Evolutionary conservation across 2,329 filamentous ascomycete genomes (phyloP).

Genomic region (Diatrype stigma): DNA sequence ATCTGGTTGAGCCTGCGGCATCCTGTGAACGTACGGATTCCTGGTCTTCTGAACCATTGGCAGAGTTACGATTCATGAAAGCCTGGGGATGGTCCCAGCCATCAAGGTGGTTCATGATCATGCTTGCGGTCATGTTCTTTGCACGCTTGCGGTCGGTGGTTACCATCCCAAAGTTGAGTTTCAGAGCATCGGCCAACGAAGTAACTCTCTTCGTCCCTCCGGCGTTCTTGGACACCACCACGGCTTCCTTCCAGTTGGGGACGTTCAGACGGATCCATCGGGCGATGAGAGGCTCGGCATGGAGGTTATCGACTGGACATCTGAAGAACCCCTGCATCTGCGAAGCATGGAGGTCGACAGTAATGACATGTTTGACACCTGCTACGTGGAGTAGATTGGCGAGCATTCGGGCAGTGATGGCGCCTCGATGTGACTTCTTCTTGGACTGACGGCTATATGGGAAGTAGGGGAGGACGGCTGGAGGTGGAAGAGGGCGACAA

Average conservation of each 20-base stretch:
- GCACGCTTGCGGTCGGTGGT: slow-evolving; percentile 73
- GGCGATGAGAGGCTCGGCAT: slow-evolving; percentile 91
- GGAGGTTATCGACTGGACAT: slow-evolving; percentile 94
- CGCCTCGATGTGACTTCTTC: slow-evolving; percentile 95
- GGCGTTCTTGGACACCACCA: slow-evolving; percentile 97
- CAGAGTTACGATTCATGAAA: slow-evolving; percentile 22
- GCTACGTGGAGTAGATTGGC: slow-evolving; percentile 91
- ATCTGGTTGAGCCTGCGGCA: slow-evolving; percentile 20
- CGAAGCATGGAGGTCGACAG: slow-evolving; percentile 91
- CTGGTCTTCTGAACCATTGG: slow-evolving; percentile 18
- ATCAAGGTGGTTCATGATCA: slow-evolving; percentile 68
- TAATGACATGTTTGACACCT: slow-evolving; percentile 95
- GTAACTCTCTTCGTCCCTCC: slow-evolving; percentile 97
- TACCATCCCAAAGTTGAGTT: slow-evolving; percentile 96
- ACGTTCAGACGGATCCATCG: slow-evolving; percentile 94
- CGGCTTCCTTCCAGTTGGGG: slow-evolving; percentile 80
- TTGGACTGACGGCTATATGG: slow-evolving; percentile 99
- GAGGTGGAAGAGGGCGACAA: neutral
- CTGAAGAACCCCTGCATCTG: slow-evolving; percentile 99
- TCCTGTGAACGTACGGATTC: slow-evolving; percentile 18
- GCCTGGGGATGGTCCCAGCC: slow-evolving; percentile 31
- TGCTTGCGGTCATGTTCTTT: slow-evolving; percentile 69
- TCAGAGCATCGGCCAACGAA: slow-evolving; percentile 88
- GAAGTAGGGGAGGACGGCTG: slow-evolving; percentile 89
- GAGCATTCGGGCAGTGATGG: slow-evolving; percentile 95